Conservation (phyloP, 1,139 yeast genomes). For the Saccharomyces hybrid region DNA sequence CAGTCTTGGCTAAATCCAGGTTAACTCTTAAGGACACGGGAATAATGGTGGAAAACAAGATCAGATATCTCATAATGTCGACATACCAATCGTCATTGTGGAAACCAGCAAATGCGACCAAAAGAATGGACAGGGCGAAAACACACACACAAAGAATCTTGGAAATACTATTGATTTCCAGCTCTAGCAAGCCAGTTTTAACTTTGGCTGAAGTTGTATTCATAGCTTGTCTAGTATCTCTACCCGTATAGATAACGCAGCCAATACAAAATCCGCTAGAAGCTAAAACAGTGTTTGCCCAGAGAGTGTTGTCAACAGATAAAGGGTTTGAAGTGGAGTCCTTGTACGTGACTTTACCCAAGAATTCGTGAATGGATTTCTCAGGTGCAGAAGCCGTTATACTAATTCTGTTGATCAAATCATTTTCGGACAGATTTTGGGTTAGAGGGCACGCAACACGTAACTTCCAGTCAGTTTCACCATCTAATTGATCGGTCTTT, state of each 20-base stretch:
- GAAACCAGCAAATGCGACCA: constrained; percentile 77
- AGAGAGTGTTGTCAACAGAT: constrained; percentile 81
- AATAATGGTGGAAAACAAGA: constrained; percentile 87
- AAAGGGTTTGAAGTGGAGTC: constrained; percentile 53
- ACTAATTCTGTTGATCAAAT: constrained; percentile 41
- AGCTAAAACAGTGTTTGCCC: constrained; percentile 98
- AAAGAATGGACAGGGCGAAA: constrained; percentile 61
- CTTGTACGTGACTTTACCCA: constrained; percentile 58
- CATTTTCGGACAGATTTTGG: constrained; percentile 46
- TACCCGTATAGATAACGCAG: constrained; percentile 81
- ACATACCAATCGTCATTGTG: constrained; percentile 70
- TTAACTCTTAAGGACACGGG: constrained; percentile 95
- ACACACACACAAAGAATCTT: constrained; percentile 86
- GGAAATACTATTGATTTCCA: constrained; percentile 82
- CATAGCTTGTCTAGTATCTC: constrained; percentile 88
- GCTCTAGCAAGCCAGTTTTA: constrained; percentile 80
- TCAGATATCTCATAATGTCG: constrained; percentile 81
- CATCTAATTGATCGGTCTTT: constrained; percentile 95
- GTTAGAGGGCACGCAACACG: constrained; percentile 69
- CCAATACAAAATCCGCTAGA: constrained; percentile 81
- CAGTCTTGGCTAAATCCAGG: constrained; percentile 89
- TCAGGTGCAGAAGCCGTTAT: constrained; percentile 71
- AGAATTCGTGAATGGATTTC: constrained; percentile 71
- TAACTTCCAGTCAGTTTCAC: constrained; percentile 98
- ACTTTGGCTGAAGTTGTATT: constrained; percentile 87